Conservation (phyloP, 2,329 filamentous ascomycete species). For the Lecanicillium sp. region DNA sequence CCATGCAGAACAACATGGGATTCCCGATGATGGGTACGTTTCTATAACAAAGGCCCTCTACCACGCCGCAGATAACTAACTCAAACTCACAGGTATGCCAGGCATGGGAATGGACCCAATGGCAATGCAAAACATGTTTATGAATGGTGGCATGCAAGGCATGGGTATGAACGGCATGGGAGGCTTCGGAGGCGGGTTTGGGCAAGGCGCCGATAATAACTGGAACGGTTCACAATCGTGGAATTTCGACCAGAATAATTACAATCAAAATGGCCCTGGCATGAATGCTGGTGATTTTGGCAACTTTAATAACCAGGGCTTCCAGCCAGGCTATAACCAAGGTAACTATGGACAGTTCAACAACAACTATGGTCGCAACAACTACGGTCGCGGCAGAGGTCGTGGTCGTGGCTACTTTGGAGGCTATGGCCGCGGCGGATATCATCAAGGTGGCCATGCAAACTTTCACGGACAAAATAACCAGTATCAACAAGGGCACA, state of each 20-base stretch:
- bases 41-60: background rate
- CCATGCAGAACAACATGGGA: slow-evolving; percentile 63
- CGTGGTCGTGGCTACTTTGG: slow-evolving; percentile 55
- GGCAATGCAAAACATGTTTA: slow-evolving; percentile 68
- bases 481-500: slow-evolving; percentile 15
- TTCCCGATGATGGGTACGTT: slow-evolving; percentile 83
- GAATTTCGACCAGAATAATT: slow-evolving; percentile 84
- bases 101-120: slow-evolving; percentile 80
- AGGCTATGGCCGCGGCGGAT: slow-evolving; percentile 49
- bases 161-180: slow-evolving; percentile 76
- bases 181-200: slow-evolving; percentile 58
- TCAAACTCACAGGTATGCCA: slow-evolving; percentile 54
- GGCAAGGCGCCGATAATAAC: slow-evolving; percentile 63
- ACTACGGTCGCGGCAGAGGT: slow-evolving; percentile 60
- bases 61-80: background rate
- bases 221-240: slow-evolving; percentile 77
- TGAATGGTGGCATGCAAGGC: slow-evolving; percentile 72
- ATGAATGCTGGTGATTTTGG: slow-evolving; percentile 76
- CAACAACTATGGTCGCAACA: slow-evolving; percentile 70
- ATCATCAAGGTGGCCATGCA: slow-evolving; percentile 30
- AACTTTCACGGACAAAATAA: slow-evolving; percentile 27
- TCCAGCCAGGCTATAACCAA: slow-evolving; percentile 71
- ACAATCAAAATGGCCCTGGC: slow-evolving; percentile 77
- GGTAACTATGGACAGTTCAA: slow-evolving; percentile 80
- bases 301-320: slow-evolving; percentile 70